Conservation (phyloP, 805 yeast species). For the Spathaspora boniae region DNA sequence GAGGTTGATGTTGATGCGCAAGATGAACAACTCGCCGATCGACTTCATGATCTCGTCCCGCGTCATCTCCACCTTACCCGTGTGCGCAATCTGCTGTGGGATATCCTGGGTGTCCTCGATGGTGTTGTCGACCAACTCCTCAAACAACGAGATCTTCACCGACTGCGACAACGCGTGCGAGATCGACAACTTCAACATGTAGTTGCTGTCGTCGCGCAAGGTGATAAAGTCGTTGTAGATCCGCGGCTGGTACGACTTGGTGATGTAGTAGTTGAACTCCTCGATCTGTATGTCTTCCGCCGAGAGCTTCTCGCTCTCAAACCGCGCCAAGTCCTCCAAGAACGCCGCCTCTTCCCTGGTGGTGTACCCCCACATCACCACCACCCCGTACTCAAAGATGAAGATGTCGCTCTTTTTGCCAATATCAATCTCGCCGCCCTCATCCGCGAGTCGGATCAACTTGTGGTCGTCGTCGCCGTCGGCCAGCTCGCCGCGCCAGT, state of each 20-base stretch:
- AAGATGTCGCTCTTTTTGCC: constrained; percentile 80
- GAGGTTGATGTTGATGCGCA: constrained; percentile 75
- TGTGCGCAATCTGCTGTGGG: constrained; percentile 91
- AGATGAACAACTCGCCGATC: constrained; percentile 90
- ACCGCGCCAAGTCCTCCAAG: constrained; percentile 78
- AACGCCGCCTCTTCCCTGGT: constrained; percentile 80
- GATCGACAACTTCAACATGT: constrained; percentile 87
- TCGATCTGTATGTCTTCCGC: constrained; percentile 91
- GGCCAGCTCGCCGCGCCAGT: constrained; percentile 54
- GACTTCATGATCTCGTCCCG: constrained; percentile 95
- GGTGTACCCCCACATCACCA: constrained; percentile 94
- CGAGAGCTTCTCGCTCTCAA: constrained; percentile 88
- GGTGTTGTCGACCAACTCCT: constrained; percentile 93
- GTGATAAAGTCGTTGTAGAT: constrained; percentile 95
- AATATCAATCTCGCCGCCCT: constrained; percentile 92
- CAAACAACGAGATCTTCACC: constrained; percentile 91
- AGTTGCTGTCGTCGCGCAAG: constrained; percentile 81
- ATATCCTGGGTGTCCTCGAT: constrained; percentile 96
- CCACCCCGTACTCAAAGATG: constrained; percentile 94
- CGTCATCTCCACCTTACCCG: constrained; percentile 93
- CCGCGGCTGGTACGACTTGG: constrained; percentile 92
- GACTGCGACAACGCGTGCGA: constrained; percentile 96
- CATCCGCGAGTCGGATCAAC: constrained; percentile 76
- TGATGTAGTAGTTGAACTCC: constrained; percentile 91
- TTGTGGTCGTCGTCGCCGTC: constrained; percentile 19